These are phyloP conservation scores for Oryza officinalis DNA, from an alignment of 176 grass and related monocot species.

Conservation along the genomic window DNA sequence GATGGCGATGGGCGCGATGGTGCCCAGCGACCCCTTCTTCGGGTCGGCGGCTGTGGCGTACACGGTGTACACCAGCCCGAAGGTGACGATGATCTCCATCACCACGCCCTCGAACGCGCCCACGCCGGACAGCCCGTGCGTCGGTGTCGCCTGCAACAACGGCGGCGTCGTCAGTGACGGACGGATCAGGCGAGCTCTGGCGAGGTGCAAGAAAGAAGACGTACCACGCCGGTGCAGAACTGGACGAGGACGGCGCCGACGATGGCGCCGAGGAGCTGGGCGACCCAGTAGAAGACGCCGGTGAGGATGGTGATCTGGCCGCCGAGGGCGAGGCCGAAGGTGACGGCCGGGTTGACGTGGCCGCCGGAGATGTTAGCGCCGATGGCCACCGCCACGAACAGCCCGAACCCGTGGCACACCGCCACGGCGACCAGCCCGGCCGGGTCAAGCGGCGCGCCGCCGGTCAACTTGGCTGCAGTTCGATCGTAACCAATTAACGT, in stretches of 20 bases:
- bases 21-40: conserved; percentile 70
- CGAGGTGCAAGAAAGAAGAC: neutral
- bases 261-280: conserved; percentile 73
- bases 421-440: conserved; percentile 66
- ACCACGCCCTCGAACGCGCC: conserved; percentile 66
- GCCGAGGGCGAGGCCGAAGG: conserved; percentile 77
- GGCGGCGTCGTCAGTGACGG: neutral
- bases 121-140: conserved; percentile 64
- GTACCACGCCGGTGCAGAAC: conserved; percentile 63
- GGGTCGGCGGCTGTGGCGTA: conserved; percentile 82
- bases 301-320: conserved; percentile 88
- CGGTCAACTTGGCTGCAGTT: conserved; percentile 58
- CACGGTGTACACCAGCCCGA: conserved; percentile 76
- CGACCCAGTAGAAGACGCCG: conserved; percentile 79
- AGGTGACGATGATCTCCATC: conserved; percentile 80
- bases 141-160: conserved; percentile 44
- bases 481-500: neutral
- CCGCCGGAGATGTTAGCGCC: conserved; percentile 82
- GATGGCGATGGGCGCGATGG: conserved; percentile 66
- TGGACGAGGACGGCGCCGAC: conserved; percentile 63
- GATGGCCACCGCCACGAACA: conserved; percentile 70
- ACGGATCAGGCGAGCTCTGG: neutral
- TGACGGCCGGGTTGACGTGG: conserved; percentile 77
- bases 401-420: conserved; percentile 66
- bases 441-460: conserved; percentile 50